Evolutionary conservation across 768 basidiomycete genomes (phyloP), one percentile per base, ranked within the genome.

Genomic region (Trichaptum fuscoviolaceum): DNA sequence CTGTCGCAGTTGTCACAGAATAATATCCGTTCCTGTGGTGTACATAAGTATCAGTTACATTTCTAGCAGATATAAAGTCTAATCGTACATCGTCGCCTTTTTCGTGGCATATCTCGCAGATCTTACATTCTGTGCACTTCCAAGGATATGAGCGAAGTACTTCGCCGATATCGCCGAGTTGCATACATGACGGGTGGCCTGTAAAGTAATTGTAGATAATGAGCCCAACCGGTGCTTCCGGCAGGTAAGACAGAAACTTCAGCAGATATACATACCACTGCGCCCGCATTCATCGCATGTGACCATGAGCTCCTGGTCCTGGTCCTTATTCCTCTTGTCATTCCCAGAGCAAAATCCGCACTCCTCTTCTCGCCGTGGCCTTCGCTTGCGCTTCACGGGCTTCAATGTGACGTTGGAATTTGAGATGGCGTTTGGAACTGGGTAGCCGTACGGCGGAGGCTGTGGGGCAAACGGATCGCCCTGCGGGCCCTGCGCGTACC

Each of bases 1-100:
- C 94, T 83, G 81, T 99, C 96, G 76, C 96, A 99, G 65, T 82
- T 85, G 82, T 99, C 96, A 75, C 96, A 99, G 71, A 98, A 91
- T 64, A 99, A 76, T 69, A 97, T 88, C 64, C 85, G 84, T 64
- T 84, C 87, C 92, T 96, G 73, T 64, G 30, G 30, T 10, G 15
- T 63, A 77, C 69, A 76, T 72, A 64, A n/a, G 67, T 18, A 62
- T 24, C 62, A 35, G 34, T 27, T 42, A 30, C 69, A 66, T 42
- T 52, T 67, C 65, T 57, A 60, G 70, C 61, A 65, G 65, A 69
- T 66, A 64, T 35, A 35, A 68, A 63, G 64, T 27, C 57, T 23
- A 34, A 2, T 81, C 93, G 78, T 78, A 96, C 96, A 77, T 95
- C 94, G 76, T 94, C 90, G 24, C 91, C 93, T 73, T 95, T 95